A percentile compares a stretch with the other conserved stretches of the same genome.
phyloP scores from a whole-genome alignment of 2,329 filamentous ascomycete genomes.

The Ceratocystis huliohia region DNA sequence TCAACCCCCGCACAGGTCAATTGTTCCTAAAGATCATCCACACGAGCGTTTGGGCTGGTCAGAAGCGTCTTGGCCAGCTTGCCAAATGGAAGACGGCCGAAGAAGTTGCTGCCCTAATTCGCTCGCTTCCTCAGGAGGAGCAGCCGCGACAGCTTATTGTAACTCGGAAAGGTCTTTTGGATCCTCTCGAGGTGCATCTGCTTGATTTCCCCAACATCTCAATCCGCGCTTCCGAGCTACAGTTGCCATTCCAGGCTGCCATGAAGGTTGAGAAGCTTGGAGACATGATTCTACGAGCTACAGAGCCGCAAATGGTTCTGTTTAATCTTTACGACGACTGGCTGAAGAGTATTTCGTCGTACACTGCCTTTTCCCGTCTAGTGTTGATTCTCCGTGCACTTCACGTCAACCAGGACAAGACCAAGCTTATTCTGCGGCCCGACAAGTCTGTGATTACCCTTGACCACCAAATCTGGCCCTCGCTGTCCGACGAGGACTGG shows the following conservation, averaged over 20 bases:
- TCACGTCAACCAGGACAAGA: constrained; percentile 97
- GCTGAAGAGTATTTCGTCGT: constrained; percentile 96
- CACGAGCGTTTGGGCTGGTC: constrained; percentile 96
- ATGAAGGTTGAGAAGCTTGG: constrained; percentile 99
- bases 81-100: constrained; percentile 99
- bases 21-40: constrained; percentile 99
- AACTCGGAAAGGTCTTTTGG: constrained; percentile 88
- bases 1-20: constrained; percentile 97
- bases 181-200: constrained; percentile 92
- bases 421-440: constrained; percentile 83
- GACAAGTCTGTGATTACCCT: constrained; percentile 98
- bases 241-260: constrained; percentile 95
- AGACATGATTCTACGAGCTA: constrained; percentile 96
- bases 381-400: constrained; percentile 86
- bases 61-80: constrained; percentile 95
- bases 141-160: constrained; percentile 98
- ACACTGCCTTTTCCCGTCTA: constrained; percentile 93
- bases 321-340: constrained; percentile 99
- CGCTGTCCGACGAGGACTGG: constrained; percentile 90
- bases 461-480: constrained; percentile 97
- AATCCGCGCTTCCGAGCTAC: constrained; percentile 90
- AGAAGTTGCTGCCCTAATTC: constrained; percentile 95
- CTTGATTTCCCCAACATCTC: constrained; percentile 99
- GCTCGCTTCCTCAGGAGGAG: constrained; percentile 90
- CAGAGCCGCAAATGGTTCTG: constrained; percentile 98